Conservation (phyloP, 1,139 yeast genomes). For the Pichia sp. region DNA sequence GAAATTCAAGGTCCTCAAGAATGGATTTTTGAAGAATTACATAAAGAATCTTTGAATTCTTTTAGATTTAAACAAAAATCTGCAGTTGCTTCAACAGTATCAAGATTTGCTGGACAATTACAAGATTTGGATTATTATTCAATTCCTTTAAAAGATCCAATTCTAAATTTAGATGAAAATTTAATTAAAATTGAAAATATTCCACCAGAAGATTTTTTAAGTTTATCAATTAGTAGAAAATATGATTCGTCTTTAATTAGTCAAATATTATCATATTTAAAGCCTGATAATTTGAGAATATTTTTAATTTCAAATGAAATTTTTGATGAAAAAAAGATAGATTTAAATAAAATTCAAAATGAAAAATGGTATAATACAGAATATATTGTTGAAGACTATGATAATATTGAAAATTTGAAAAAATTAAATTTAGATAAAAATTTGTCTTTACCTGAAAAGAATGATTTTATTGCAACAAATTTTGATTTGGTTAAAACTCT, state of each 20-base stretch:
- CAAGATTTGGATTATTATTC: conserved; percentile 32
- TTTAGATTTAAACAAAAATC: conserved; percentile 49
- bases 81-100: conserved; percentile 45
- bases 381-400: conserved; percentile 46
- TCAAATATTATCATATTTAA: conserved; percentile 46
- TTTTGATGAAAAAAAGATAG: conserved; percentile 20
- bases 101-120: conserved; percentile 41
- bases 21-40: conserved; percentile 48
- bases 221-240: conserved; percentile 46
- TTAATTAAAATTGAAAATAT: conserved; percentile 32
- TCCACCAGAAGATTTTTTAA: conserved; percentile 59
- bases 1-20: conserved; percentile 49
- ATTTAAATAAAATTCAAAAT: conserved; percentile 27
- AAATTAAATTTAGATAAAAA: conserved; percentile 28
- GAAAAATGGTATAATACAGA: conserved; percentile 94
- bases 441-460: conserved; percentile 54
- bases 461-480: conserved; percentile 75
- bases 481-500: conserved; percentile 46
- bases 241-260: conserved; percentile 52
- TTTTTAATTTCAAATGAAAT: conserved; percentile 49
- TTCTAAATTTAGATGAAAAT: conserved; percentile 18
- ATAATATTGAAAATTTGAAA: conserved; percentile 37
- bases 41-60: conserved; percentile 40
- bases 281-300: conserved; percentile 55
- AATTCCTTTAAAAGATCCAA: conserved; percentile 65